Conservation (phyloP, 176 grass and related monocot genomes). For the Puya raimondii region DNA sequence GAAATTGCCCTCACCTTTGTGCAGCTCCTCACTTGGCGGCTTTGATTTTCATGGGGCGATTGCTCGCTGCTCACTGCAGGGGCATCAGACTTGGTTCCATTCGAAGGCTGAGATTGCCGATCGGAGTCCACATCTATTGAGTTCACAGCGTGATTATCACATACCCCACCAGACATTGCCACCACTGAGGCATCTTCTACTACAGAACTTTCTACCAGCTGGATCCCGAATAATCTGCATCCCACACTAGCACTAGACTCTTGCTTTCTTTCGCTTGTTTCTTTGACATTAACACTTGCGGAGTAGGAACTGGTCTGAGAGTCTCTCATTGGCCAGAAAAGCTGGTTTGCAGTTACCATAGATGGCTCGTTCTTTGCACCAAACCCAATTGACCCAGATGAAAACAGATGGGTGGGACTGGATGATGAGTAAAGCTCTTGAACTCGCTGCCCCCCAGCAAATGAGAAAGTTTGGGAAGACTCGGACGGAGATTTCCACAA, state of each 20-base stretch:
- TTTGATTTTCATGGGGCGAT: constrained; percentile 45
- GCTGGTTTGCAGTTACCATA: constrained; percentile 26
- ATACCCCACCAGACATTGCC: constrained; percentile 21
- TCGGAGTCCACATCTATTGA: constrained; percentile 35
- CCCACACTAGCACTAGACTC: constrained; percentile 32
- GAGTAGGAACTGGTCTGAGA: constrained; percentile 25
- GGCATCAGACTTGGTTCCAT: constrained; percentile 41
- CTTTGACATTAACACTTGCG: constrained; percentile 35
- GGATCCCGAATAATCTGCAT: constrained; percentile 87
- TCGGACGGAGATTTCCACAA: constrained; percentile 60
- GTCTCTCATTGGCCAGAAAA: constrained; percentile 46
- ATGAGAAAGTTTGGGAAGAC: constrained; percentile 39
- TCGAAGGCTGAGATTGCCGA: constrained; percentile 42
- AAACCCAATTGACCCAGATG: constrained; percentile 20
- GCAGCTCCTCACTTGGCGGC: constrained; percentile 73
- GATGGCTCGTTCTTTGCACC: constrained; percentile 27
- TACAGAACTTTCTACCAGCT: constrained; percentile 42
- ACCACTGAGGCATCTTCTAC: constrained; percentile 26
- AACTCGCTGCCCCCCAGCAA: constrained; percentile 34
- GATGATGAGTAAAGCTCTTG: constrained; percentile 31
- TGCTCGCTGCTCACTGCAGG: constrained; percentile 38
- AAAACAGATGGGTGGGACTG: constrained; percentile 28
- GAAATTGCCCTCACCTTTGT: constrained; percentile 55
- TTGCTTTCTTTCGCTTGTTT: constrained; percentile 45
- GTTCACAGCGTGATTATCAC: constrained; percentile 31